A percentile compares a stretch with the other conserved stretches of the same genome.
Evolutionary conservation across 1,139 yeast genomes (phyloP).

Genomic region (Yamadazyma diospyri): DNA sequence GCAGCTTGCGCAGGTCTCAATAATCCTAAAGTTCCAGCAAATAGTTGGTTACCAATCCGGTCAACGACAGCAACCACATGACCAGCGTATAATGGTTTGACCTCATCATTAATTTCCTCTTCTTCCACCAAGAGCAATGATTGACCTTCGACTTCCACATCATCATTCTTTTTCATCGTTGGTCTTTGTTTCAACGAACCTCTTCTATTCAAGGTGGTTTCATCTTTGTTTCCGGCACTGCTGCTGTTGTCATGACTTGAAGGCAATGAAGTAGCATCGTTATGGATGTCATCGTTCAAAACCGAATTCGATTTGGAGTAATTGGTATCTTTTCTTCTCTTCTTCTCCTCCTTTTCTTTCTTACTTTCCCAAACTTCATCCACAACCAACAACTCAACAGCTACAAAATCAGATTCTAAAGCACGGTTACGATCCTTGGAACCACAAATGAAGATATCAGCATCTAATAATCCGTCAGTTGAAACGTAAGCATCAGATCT

Average conservation of each 20-base stretch:
- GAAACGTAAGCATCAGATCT: slow-evolving; percentile 97
- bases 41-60: slow-evolving; percentile 94
- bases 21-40: slow-evolving; percentile 88
- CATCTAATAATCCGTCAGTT: slow-evolving; percentile 91
- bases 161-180: slow-evolving; percentile 97
- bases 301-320: slow-evolving; percentile 33
- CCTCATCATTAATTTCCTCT: slow-evolving; percentile 90
- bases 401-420: slow-evolving; percentile 92
- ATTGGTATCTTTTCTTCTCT: slow-evolving; percentile 77
- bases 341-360: slow-evolving; percentile 95
- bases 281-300: slow-evolving; percentile 61
- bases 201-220: slow-evolving; percentile 57
- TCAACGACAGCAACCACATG: slow-evolving; percentile 98
- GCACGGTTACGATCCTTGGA: slow-evolving; percentile 99
- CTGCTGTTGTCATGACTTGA: slow-evolving; percentile 16
- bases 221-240: slow-evolving; percentile 16
- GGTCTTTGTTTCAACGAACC: slow-evolving; percentile 95
- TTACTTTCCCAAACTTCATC: slow-evolving; percentile 98
- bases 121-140: slow-evolving; percentile 87
- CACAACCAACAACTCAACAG: slow-evolving; percentile 87
- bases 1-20: slow-evolving; percentile 96
- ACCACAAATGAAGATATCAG: slow-evolving; percentile 96
- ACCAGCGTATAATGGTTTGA: slow-evolving; percentile 93
- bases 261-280: slow-evolving; percentile 60
- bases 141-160: slow-evolving; percentile 98